Evolutionary conservation across 2,329 filamentous ascomycete species (phyloP).

Genomic region (Orbilia quercus): DNA sequence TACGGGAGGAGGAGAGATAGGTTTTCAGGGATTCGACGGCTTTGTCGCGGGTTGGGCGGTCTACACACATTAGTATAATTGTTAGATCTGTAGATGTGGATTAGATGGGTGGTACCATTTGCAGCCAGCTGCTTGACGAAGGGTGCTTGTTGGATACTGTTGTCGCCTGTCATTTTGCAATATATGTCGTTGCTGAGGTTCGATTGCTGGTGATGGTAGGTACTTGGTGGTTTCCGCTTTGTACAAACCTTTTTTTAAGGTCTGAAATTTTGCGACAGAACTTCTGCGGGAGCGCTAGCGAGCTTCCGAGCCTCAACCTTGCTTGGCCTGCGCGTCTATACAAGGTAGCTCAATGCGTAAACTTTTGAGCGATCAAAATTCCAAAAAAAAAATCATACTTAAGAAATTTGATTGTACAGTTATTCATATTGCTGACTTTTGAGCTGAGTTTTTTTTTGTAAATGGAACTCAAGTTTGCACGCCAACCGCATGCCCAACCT

Average conservation of each 20-base stretch:
- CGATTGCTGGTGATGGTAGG: background rate
- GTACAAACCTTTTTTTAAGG: constrained; percentile 10
- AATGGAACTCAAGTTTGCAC: too few species aligned
- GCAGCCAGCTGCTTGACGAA: constrained; percentile 87
- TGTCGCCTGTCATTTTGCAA: constrained; percentile 47
- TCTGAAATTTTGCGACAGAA: constrained; percentile 53
- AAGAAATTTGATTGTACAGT: too few species aligned
- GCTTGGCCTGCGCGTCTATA: too few species aligned
- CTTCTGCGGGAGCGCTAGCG: constrained; percentile 1
- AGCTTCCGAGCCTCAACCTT: background rate
- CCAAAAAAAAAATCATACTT: too few species aligned
- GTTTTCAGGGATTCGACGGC: constrained; percentile 80
- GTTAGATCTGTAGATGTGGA: background rate
- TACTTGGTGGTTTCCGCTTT: background rate
- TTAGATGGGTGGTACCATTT: constrained; percentile 73
- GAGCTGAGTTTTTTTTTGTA: too few species aligned
- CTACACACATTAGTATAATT: constrained; percentile 65
- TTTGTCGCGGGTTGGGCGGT: constrained; percentile 79
- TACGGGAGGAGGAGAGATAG: constrained; percentile 73
- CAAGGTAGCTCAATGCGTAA: too few species aligned
- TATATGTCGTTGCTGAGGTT: background rate
- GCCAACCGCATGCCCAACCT: too few species aligned
- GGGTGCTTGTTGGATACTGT: constrained; percentile 63
- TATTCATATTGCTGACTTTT: too few species aligned
- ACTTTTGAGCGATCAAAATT: too few species aligned